Conservation (phyloP, 768 basidiomycete species). For the Pulveroboletus sp. region DNA sequence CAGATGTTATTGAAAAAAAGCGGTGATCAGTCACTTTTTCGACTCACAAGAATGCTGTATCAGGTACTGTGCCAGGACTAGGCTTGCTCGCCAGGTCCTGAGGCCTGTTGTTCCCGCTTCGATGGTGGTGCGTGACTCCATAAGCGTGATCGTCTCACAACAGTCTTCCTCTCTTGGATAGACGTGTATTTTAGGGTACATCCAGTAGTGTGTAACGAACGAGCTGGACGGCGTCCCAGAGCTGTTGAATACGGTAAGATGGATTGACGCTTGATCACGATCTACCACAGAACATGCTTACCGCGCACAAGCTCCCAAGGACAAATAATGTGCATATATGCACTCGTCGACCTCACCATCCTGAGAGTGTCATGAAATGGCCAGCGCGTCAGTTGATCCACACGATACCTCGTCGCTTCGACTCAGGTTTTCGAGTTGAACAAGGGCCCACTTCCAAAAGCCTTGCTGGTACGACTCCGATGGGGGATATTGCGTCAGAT, state of each 20-base stretch:
- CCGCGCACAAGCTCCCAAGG: slow-evolving; percentile 36
- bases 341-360: slow-evolving; percentile 59
- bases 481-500: slow-evolving; percentile 57
- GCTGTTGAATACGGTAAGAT: slow-evolving; percentile 8
- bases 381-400: background rate
- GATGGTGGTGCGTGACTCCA: slow-evolving; percentile 70
- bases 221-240: slow-evolving; percentile 37
- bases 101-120: slow-evolving; percentile 77
- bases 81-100: slow-evolving; percentile 74
- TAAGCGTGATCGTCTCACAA: slow-evolving; percentile 49
- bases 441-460: slow-evolving; percentile 75
- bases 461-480: slow-evolving; percentile 54
- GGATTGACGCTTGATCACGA: background rate
- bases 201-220: slow-evolving; percentile 67
- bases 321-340: slow-evolving; percentile 60
- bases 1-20: background rate
- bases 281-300: slow-evolving; percentile 4
- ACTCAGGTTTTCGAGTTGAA: slow-evolving; percentile 44
- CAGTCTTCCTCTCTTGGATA: background rate
- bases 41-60: slow-evolving; percentile 50
- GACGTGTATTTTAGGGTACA: slow-evolving; percentile 2
- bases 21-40: background rate
- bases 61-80: slow-evolving; percentile 59
- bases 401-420: slow-evolving; percentile 43
- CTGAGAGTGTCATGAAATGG: slow-evolving; percentile 26